Conservation (phyloP, 129 eudicot genomes). For the Artemisia tridentata region DNA sequence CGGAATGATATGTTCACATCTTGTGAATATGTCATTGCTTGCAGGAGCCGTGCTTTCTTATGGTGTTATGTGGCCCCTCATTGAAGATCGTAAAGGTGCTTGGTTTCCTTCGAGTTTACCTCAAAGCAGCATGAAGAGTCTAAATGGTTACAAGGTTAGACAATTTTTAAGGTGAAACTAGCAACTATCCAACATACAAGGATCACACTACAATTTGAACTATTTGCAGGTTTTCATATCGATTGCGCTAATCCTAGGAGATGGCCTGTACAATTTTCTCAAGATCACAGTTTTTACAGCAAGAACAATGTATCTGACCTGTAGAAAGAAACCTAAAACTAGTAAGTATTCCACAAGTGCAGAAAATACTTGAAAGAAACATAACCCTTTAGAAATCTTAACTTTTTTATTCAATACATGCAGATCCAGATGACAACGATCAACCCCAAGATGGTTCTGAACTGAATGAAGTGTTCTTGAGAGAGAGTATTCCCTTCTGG, state of each 20-base stretch:
- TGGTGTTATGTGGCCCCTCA: slow-evolving; percentile 94
- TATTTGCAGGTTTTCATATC: slow-evolving; percentile 77
- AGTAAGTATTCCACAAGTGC: slow-evolving; percentile 32
- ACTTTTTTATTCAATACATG: neutral
- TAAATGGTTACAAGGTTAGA: slow-evolving; percentile 76
- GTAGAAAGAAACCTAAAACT: slow-evolving; percentile 43
- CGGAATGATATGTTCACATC: slow-evolving; percentile 95
- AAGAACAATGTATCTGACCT: slow-evolving; percentile 40
- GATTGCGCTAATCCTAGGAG: slow-evolving; percentile 81
- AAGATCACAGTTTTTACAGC: slow-evolving; percentile 59
- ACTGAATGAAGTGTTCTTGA: slow-evolving; percentile 62
- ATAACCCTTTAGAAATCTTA: neutral
- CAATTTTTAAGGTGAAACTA: neutral
- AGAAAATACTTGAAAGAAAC: neutral
- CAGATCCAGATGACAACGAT: slow-evolving; percentile 42
- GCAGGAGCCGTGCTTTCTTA: slow-evolving; percentile 84
- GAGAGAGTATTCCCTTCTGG: slow-evolving; percentile 78
- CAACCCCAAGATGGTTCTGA: slow-evolving; percentile 42
- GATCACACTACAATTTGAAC: neutral
- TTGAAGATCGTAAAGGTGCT: slow-evolving; percentile 52
- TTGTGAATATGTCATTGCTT: slow-evolving; percentile 80
- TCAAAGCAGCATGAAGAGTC: slow-evolving; percentile 80
- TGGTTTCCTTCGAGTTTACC: slow-evolving; percentile 66
- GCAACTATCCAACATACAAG: slow-evolving; percentile 1
- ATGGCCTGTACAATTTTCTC: slow-evolving; percentile 83